These are phyloP conservation scores for Candida oleophila DNA, from an alignment of 805 yeast genomes.

Conservation along the genomic window DNA sequence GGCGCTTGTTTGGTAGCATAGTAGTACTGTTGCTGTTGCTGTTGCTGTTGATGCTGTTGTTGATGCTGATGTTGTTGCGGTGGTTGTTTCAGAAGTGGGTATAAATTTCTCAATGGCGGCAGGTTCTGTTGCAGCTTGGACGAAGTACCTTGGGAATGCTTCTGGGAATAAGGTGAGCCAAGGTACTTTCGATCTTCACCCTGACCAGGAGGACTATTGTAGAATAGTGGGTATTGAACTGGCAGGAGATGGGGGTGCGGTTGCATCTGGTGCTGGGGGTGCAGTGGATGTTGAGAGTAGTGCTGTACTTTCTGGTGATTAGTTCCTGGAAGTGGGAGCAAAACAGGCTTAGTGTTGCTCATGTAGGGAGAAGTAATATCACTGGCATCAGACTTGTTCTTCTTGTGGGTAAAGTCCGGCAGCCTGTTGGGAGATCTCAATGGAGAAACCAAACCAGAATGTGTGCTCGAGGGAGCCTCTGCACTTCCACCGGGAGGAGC, in stretches of 20 bases:
- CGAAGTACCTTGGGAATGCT: background rate
- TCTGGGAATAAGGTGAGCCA: constrained; percentile 6
- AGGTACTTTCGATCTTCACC: constrained; percentile 2
- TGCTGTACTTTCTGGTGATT: background rate
- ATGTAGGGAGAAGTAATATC: constrained; percentile 10
- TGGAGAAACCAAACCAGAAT: constrained; percentile 24
- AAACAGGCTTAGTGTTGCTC: constrained; percentile 4
- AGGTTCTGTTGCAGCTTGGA: constrained; percentile 1
- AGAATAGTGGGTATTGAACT: constrained; percentile 1
- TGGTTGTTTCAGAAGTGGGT: background rate
- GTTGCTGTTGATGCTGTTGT: background rate
- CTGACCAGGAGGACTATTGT: constrained; percentile 1
- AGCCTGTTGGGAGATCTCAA: constrained; percentile 29
- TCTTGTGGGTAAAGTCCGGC: constrained; percentile 22
- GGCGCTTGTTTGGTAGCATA: constrained; percentile 5
- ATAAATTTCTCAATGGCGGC: constrained; percentile 1
- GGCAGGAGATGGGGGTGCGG: background rate
- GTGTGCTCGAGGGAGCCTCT: constrained; percentile 11
- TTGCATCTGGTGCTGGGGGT: background rate
- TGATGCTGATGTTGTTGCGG: constrained; percentile 4
- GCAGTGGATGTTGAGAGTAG: no score
- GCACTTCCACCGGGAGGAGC: background rate
- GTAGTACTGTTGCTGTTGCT: constrained; percentile 7
- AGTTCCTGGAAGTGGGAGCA: constrained; percentile 4
- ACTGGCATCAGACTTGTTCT: constrained; percentile 24